Evolutionary conservation across 1,284 basidiomycete species (phyloP).

Genomic region (Lentinula novae-zelandiae): DNA sequence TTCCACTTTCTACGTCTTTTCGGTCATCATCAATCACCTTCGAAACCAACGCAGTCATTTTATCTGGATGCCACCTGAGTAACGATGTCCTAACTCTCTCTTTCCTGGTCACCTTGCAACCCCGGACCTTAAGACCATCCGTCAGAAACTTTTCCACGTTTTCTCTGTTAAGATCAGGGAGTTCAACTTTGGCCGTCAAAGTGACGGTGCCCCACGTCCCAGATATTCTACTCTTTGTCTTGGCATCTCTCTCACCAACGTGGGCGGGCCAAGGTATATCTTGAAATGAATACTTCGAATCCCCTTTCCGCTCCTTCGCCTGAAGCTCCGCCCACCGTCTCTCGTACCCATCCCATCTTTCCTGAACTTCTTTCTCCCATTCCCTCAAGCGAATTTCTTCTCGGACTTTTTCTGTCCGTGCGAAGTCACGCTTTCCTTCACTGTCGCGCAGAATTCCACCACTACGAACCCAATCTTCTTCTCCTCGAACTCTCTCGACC

Average conservation of each 20-base stretch:
- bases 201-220: slow-evolving; percentile 1
- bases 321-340: slow-evolving; percentile 38
- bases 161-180: slow-evolving; percentile 37
- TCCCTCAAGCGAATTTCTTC: slow-evolving; percentile 39
- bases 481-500: slow-evolving; percentile 37
- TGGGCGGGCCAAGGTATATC: slow-evolving; percentile 58
- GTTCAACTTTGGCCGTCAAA: slow-evolving; percentile 12
- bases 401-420: slow-evolving; percentile 41
- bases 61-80: slow-evolving; percentile 74
- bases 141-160: slow-evolving; percentile 53
- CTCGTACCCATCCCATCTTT: slow-evolving; percentile 50
- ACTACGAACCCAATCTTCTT: slow-evolving; percentile 55
- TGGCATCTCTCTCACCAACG: slow-evolving; percentile 50
- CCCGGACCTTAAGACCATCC: slow-evolving; percentile 39
- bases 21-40: slow-evolving; percentile 49
- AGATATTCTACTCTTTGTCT: slow-evolving; percentile 37
- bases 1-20: slow-evolving; percentile 38
- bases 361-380: slow-evolving; percentile 30
- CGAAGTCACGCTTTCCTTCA: slow-evolving; percentile 44
- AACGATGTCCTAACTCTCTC: slow-evolving; percentile 58
- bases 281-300: slow-evolving; percentile 26
- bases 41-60: slow-evolving; percentile 48
- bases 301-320: slow-evolving; percentile 17
- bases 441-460: slow-evolving; percentile 52
- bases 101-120: slow-evolving; percentile 38